These are phyloP conservation scores for Phytopythium mirpurense DNA, from an alignment of 352 stramenopile species.

Conservation along the genomic window DNA sequence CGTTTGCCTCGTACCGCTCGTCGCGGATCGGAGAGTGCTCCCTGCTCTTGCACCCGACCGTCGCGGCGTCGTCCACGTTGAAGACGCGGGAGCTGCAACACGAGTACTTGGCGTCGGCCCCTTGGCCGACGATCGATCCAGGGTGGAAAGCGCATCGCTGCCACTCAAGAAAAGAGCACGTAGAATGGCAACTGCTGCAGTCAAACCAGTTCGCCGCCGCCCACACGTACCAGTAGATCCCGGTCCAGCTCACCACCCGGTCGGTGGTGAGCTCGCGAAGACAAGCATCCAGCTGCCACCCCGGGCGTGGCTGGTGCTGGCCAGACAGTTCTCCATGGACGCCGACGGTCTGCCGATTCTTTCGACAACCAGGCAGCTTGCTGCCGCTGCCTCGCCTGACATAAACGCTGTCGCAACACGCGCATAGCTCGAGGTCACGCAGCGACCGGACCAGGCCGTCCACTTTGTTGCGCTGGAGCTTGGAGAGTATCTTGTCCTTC, in stretches of 20 bases:
- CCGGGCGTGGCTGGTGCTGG: conserved; percentile 28
- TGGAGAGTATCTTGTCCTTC: conserved; percentile 86
- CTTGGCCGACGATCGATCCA: conserved; percentile 29
- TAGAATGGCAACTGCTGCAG: conserved; percentile 42
- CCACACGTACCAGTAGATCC: conserved; percentile 83
- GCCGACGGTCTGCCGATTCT: conserved; percentile 31
- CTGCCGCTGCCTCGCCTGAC: neutral
- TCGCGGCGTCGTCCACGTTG: conserved; percentile 34
- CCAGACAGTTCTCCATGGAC: conserved; percentile 46
- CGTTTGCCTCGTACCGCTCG: conserved; percentile 1
- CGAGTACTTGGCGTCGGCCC: conserved; percentile 37
- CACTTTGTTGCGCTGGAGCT: conserved; percentile 81
- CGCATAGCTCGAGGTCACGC: conserved; percentile 31
- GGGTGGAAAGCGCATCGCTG: conserved; percentile 43
- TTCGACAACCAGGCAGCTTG: conserved; percentile 22
- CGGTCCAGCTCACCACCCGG: conserved; percentile 48
- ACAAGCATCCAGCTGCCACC: conserved; percentile 46
- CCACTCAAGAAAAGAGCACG: conserved; percentile 36
- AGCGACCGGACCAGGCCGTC: conserved; percentile 44
- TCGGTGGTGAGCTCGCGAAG: conserved; percentile 30
- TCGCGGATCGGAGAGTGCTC: conserved; percentile 25
- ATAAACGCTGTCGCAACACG: conserved; percentile 25
- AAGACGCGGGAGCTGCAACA: conserved; percentile 49
- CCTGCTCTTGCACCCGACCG: conserved; percentile 34
- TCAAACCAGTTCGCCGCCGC: conserved; percentile 45